Base-by-base conservation (phyloP, 495 filamentous ascomycete genomes). In the Lepraria neglecta region DNA sequence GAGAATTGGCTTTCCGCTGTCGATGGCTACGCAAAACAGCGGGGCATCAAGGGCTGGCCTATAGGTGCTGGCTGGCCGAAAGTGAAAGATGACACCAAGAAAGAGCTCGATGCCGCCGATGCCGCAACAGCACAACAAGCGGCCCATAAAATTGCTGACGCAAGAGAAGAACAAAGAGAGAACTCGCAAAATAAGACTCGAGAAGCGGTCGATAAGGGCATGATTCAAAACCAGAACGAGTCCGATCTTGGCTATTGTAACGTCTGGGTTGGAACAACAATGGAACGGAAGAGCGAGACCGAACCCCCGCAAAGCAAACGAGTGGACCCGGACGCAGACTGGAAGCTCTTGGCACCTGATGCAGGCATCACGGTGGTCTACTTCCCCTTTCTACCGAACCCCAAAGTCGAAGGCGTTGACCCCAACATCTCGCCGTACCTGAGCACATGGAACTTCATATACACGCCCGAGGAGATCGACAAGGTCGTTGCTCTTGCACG, bases 361-460 rank as follows among this genome's bases (percentile, higher is more conserved):
- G 92, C 94, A 6, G 94, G 94, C 51, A 87, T 97, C 55, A 81
- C 91, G 0, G 85, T 98, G 9, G 77, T 95, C 33, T 98, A 98
- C 74, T 88, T 97, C 69, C 94, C 94, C 3, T 84, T 96, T 63
- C 75, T 97, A 11, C 83, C 86, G 19, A 97, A 98, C 70, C 79
- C 85, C 0, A 83, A 85, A 21, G 88, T 92, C 1, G 79, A 80
- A 6, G 87, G 83, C 55, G 86, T 97, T 30, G 85, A 96, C 69
- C 92, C 94, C 0, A 82, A 86, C 40, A 82, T 78, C 14, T 84
- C 82, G 60, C 88, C 91, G 54, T 98, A 91, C 76, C 81, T 97
- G 73, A 89, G 84, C 65, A 98, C 94, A 1, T 97, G 94, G 94
- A 98, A 97, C 71, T 97, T 97, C 70, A 84, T 95, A 47, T 97